phyloP scores from a whole-genome alignment of 768 basidiomycete species.

The Pleurotus salmoneostramineus region DNA sequence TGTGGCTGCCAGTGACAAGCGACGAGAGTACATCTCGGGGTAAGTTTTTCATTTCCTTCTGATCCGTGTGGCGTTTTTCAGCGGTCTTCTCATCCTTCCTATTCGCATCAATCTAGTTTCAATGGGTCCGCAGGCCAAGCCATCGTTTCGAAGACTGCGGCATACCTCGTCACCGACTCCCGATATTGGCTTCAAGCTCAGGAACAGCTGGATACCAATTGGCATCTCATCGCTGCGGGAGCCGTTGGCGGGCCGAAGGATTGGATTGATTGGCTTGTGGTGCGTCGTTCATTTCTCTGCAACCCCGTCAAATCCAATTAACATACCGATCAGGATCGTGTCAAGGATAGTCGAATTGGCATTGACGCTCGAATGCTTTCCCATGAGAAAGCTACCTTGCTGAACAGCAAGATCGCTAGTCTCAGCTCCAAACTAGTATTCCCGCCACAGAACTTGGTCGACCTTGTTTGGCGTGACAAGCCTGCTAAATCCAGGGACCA shows the following conservation, averaged over 20 bases:
- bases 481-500: slow-evolving; percentile 63
- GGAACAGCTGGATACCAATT: slow-evolving; percentile 67
- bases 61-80: not conserved
- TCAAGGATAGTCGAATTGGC: slow-evolving; percentile 55
- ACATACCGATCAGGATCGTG: slow-evolving; percentile 25
- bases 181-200: slow-evolving; percentile 82
- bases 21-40: slow-evolving; percentile 77
- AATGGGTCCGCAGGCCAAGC: slow-evolving; percentile 69
- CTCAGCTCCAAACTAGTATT: slow-evolving; percentile 68
- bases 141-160: slow-evolving; percentile 59
- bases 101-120: slow-evolving; percentile 34
- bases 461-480: slow-evolving; percentile 77
- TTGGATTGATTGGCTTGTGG: slow-evolving; percentile 80
- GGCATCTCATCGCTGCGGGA: slow-evolving; percentile 64
- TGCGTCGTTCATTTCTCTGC: slow-evolving; percentile 24
- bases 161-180: slow-evolving; percentile 77
- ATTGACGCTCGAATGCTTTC: slow-evolving; percentile 84
- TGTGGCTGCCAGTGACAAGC: slow-evolving; percentile 70
- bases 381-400: slow-evolving; percentile 59
- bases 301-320: not conserved
- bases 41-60: slow-evolving; percentile 27
- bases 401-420: slow-evolving; percentile 51
- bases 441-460: slow-evolving; percentile 81
- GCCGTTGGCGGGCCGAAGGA: slow-evolving; percentile 50
- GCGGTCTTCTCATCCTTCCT: slow-evolving; percentile 42